These are phyloP conservation scores for Jasminum sambac DNA, from an alignment of 257 asterid species.

Conservation along the genomic window DNA sequence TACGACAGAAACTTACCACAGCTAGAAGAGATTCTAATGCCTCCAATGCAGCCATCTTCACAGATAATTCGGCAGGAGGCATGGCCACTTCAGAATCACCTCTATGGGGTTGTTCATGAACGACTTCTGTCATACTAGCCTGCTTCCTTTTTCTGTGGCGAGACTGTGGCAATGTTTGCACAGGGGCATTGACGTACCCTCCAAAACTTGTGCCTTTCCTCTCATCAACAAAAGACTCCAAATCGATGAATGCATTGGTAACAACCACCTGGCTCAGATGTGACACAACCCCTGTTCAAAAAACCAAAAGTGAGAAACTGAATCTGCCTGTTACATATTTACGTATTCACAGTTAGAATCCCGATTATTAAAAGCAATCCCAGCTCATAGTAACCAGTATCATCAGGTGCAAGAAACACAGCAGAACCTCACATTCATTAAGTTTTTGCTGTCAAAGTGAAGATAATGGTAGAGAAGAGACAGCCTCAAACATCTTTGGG, in stretches of 20 bases:
- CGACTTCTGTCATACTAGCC: conserved; percentile 37
- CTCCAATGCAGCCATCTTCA: conserved; percentile 85
- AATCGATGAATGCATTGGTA: conserved; percentile 56
- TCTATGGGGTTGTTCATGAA: conserved; percentile 42
- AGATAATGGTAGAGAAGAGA: not conserved
- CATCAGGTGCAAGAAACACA: not conserved
- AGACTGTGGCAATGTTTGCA: conserved; percentile 34
- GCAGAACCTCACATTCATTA: not conserved
- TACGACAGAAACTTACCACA: conserved; percentile 47
- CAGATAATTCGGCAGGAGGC: conserved; percentile 43
- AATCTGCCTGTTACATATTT: not conserved
- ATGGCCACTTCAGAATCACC: conserved; percentile 44
- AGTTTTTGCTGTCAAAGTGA: not conserved
- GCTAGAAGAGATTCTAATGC: conserved; percentile 71
- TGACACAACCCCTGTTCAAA: conserved; percentile 59
- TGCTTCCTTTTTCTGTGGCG: conserved; percentile 77
- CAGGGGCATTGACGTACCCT: conserved; percentile 36
- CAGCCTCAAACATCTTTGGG: not conserved
- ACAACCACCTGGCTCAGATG: conserved; percentile 56
- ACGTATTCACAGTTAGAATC: conserved; percentile 13
- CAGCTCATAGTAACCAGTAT: not conserved
- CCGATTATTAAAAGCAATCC: not conserved
- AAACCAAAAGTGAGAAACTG: conserved; percentile 6
- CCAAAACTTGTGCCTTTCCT: conserved; percentile 35
- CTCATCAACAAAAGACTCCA: conserved; percentile 41